phyloP scores from a whole-genome alignment of 371 early-diverging fungal genomes.

The Entomophthora muscae region DNA sequence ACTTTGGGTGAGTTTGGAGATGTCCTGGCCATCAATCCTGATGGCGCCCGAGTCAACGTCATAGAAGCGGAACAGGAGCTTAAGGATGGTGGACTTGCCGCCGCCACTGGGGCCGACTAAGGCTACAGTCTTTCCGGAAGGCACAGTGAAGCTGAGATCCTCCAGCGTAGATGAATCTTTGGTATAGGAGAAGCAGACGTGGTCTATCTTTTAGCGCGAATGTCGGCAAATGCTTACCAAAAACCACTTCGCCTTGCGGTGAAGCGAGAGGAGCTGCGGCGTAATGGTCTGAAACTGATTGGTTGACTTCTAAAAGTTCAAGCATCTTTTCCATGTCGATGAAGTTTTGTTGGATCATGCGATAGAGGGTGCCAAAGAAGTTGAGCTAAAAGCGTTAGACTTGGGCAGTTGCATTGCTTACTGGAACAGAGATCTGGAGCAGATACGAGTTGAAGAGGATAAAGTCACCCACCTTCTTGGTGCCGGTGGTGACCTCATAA shows the following conservation, averaged over 20 bases:
- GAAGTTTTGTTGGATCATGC: slow-evolving; percentile 28
- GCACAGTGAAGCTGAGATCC: slow-evolving; percentile 30
- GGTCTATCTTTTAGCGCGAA: slow-evolving; percentile 17
- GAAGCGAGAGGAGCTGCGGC: slow-evolving; percentile 14
- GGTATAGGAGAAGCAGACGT: slow-evolving; percentile 39
- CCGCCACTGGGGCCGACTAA: slow-evolving; percentile 71
- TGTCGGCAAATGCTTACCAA: slow-evolving; percentile 11
- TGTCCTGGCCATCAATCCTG: slow-evolving; percentile 73
- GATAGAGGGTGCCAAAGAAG: slow-evolving; percentile 21
- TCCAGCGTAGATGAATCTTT: slow-evolving; percentile 24
- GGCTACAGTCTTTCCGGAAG: slow-evolving; percentile 33
- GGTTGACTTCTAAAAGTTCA: slow-evolving; percentile 25
- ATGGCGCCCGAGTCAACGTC: slow-evolving; percentile 66
- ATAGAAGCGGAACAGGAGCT: slow-evolving; percentile 81
- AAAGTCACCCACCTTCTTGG: slow-evolving; percentile 67
- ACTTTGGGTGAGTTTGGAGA: slow-evolving; percentile 40
- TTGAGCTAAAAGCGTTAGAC: not conserved
- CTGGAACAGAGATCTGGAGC: slow-evolving; percentile 53
- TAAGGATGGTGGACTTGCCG: slow-evolving; percentile 77
- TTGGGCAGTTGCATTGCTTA: slow-evolving; percentile 11
- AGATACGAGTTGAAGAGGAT: slow-evolving; percentile 71
- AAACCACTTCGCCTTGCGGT: slow-evolving; percentile 18
- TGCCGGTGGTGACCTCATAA: slow-evolving; percentile 45
- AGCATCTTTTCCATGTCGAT: slow-evolving; percentile 63
- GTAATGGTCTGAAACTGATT: slow-evolving; percentile 21